These are phyloP conservation scores for Syzygium oleosum DNA, from an alignment of 345 rosid species.

Conservation along the genomic window DNA sequence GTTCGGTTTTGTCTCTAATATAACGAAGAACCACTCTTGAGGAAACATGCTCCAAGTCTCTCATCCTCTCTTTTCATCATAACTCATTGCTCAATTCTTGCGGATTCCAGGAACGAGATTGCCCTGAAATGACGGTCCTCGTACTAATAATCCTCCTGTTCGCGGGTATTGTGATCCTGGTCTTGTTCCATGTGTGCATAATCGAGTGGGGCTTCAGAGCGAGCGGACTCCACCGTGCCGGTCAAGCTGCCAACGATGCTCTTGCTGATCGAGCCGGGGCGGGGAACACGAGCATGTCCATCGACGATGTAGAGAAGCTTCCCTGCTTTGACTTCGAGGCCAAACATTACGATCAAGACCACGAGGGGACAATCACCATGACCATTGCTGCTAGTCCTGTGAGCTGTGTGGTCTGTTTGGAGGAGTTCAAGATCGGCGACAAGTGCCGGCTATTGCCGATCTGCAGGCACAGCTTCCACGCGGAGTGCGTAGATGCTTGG, in stretches of 20 bases:
- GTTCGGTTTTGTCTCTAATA: background rate
- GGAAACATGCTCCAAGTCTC: background rate
- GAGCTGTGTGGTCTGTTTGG: conserved; percentile 58
- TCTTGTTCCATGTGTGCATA: conserved; percentile 33
- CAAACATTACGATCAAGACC: background rate
- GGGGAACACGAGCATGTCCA: conserved; percentile 19
- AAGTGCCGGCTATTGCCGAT: conserved; percentile 45
- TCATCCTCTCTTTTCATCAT: background rate
- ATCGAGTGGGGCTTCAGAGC: conserved; percentile 24
- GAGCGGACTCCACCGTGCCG: background rate
- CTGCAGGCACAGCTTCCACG: conserved; percentile 53
- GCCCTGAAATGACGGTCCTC: conserved; percentile 13
- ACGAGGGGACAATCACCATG: conserved; percentile 3
- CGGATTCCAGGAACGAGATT: background rate
- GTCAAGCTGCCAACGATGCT: background rate
- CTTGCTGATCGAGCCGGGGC: background rate
- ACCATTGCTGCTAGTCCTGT: conserved; percentile 3
- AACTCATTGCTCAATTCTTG: background rate
- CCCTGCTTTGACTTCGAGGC: conserved; percentile 38
- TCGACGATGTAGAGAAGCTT: conserved; percentile 44
- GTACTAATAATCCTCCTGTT: conserved; percentile 26
- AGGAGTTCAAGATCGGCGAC: conserved; percentile 39
- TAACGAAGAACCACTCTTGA: background rate
- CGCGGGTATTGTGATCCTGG: conserved; percentile 25
- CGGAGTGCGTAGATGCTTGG: conserved; percentile 45